Conservation (phyloP, 2,329 filamentous ascomycete genomes). For the Fusarium bactridioides region DNA sequence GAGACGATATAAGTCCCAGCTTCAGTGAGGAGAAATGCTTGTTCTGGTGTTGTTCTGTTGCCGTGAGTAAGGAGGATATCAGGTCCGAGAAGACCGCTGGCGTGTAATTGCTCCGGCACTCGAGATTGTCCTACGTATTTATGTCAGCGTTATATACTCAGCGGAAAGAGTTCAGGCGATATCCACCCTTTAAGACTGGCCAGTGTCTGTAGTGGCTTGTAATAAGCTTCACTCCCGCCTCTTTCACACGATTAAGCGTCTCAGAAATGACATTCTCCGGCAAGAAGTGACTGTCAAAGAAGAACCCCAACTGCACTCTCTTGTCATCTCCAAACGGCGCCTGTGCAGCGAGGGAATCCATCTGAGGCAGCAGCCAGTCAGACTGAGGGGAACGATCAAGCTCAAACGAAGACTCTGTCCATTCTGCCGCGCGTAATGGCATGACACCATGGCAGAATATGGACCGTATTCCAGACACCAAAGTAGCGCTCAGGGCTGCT, state of each 20-base stretch:
- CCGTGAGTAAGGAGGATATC: slow-evolving; percentile 1
- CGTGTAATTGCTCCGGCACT: background rate
- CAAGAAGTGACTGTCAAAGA: slow-evolving; percentile 12
- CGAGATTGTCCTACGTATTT: background rate
- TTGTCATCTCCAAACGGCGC: background rate
- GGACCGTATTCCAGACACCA: background rate
- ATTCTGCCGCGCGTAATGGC: background rate
- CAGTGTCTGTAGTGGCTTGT: slow-evolving; percentile 7
- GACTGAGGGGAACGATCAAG: background rate
- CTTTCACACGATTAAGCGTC: background rate
- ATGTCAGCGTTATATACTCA: background rate
- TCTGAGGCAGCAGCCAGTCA: slow-evolving; percentile 1
- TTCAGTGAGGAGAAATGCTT: background rate
- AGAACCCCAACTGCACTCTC: background rate
- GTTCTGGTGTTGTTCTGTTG: slow-evolving; percentile 6
- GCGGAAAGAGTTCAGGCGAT: fast-evolving
- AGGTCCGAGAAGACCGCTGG: background rate
- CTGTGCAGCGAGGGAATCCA: background rate
- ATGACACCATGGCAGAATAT: background rate
- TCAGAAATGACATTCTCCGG: background rate
- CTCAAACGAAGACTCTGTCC: slow-evolving; percentile 7
- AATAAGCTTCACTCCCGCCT: background rate
- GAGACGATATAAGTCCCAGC: background rate
- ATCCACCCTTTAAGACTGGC: background rate
- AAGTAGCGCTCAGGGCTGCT: background rate